These are phyloP conservation scores for Chrysanthemum seticuspe DNA, from an alignment of 129 eudicot species.

Conservation along the genomic window DNA sequence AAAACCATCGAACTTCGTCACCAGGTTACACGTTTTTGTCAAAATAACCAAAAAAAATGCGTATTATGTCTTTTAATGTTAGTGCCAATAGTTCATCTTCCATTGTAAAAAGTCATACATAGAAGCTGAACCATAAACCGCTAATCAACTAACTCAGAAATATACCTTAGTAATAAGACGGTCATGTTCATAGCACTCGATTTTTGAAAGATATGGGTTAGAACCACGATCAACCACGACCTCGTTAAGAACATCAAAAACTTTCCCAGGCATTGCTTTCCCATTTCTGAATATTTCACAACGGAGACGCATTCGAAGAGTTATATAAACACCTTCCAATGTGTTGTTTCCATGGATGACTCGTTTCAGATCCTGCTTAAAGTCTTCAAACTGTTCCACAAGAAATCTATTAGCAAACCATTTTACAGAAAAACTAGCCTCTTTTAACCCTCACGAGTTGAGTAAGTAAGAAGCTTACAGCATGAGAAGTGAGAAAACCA, in stretches of 20 bases:
- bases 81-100: neutral
- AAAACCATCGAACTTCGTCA: no score
- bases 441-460: neutral
- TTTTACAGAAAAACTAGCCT: neutral
- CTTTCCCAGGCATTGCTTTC: conserved; percentile 88
- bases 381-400: conserved; percentile 74
- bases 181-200: conserved; percentile 97
- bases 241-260: conserved; percentile 93
- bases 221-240: conserved; percentile 99
- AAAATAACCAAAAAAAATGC: neutral
- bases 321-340: conserved; percentile 89
- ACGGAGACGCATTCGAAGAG: conserved; percentile 94
- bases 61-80: no score
- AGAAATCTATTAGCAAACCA: conserved; percentile 4
- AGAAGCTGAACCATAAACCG: neutral
- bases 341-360: conserved; percentile 92
- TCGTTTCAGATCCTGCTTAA: conserved; percentile 74
- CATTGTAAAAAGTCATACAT: neutral
- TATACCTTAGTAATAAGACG: conserved; percentile 93
- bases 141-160: conserved; percentile 8
- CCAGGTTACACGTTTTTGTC: no score
- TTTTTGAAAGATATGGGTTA: conserved; percentile 91
- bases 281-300: conserved; percentile 93
- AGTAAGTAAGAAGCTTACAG: conserved; percentile 53
- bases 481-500: conserved; percentile 95